Base-by-base conservation (phyloP, 352 stramenopile genomes). In the Phytophthora meadii region DNA sequence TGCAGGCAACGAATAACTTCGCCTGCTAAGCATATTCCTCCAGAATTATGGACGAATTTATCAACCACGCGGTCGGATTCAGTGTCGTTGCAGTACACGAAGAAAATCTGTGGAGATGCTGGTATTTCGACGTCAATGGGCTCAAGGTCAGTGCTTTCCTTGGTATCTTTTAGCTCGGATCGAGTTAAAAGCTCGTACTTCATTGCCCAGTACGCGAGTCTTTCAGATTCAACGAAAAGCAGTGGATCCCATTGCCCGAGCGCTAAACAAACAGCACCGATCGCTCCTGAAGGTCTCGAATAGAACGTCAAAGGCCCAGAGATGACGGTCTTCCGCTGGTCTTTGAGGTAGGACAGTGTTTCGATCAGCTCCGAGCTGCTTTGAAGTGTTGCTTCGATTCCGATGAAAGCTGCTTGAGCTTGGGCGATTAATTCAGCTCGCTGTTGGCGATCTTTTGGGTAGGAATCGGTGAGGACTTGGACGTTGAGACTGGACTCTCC, bases 341-440 rank as follows among this genome's bases (percentile, higher is more conserved):
- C 80, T 19, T 89, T 87, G 44, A 87, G 68, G 49, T 77, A 85
- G 37, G 80, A 85, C 36, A 84, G 44, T 11, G 77, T 77, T 30
- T 77, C 74, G 34, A 87, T 69, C 6, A 87, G 55, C 14, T 58
- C 39, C 1, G 61, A 10, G 2, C 62, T 71, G 15, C 60, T 70
- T 50, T 87, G 77, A 45, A 85, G 81, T n/a, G 61, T 41, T 0
- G 58, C 37, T 9, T 84, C 75, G 25, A 89, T 54, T 0, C 63
- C 75, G 0, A 89, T 68, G 19, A 87, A 68, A 4, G 75, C 76
- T 15, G 68, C 62, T 14, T 81, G 51, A 3, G 51, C 58, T 37
- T 46, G 47, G 5, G 46, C 45, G 6, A 89, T 48, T 11, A 85
- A 24, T 0, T 72, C 65, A 5, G 68, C 55, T 0, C 75, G 75